Evolutionary conservation across 169 alveolate species (phyloP).

Genomic region (Perkinsus olseni): DNA sequence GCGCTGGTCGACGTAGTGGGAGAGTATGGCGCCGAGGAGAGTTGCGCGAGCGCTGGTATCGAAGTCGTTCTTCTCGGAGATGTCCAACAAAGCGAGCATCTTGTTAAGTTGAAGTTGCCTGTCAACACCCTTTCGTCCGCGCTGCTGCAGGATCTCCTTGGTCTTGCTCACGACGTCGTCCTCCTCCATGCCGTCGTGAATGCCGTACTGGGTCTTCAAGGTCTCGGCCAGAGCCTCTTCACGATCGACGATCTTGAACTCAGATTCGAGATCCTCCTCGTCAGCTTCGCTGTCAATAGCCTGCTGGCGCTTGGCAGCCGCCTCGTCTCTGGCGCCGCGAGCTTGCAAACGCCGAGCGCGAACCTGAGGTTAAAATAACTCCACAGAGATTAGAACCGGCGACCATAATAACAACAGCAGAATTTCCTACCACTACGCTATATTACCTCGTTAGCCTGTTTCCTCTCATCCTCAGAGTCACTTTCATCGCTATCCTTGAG

Average conservation of each 20-base stretch:
- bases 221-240: neutral
- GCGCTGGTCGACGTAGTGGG: neutral
- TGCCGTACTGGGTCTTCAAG: neutral
- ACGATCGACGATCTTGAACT: neutral
- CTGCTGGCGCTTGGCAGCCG: neutral
- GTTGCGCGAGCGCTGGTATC: neutral
- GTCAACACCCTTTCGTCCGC: neutral
- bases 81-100: neutral
- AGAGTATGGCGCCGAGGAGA: neutral
- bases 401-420: neutral
- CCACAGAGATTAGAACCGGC: neutral
- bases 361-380: neutral
- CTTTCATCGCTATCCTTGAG: slow-evolving; percentile 47
- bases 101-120: neutral
- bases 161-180: neutral
- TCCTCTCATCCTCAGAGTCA: slow-evolving; percentile 24
- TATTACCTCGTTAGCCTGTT: neutral
- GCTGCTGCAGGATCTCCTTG: slow-evolving; percentile 27
- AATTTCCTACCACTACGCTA: neutral
- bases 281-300: neutral
- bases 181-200: neutral
- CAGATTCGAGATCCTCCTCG: neutral
- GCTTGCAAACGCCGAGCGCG: neutral
- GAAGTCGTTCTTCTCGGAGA: neutral
- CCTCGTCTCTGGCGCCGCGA: neutral